phyloP scores from a whole-genome alignment of 768 basidiomycete genomes.

The Collybiopsis confluens region DNA sequence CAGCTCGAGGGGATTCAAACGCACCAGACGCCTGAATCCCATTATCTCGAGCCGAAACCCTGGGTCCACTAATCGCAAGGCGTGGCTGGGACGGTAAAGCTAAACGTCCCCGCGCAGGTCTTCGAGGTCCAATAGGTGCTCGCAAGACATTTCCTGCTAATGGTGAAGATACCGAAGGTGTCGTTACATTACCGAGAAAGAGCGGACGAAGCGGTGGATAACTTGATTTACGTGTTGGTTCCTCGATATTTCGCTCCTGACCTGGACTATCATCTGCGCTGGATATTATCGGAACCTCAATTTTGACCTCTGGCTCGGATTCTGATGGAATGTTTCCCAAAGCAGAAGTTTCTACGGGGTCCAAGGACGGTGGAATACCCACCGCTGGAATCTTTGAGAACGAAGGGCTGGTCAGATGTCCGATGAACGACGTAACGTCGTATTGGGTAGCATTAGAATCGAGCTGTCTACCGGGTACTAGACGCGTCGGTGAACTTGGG shows the following conservation, averaged over 20 bases:
- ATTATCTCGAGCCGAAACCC: conserved; percentile 11
- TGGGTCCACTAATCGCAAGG: conserved; percentile 27
- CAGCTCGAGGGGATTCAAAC: conserved; percentile 33
- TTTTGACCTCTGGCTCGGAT: conserved; percentile 7
- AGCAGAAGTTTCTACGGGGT: neutral
- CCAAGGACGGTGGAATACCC: conserved; percentile 13
- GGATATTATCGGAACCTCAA: conserved; percentile 1
- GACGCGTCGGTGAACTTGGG: conserved; percentile 8
- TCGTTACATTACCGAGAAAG: conserved; percentile 26
- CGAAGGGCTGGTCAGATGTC: conserved; percentile 13
- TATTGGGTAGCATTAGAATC: conserved; percentile 53
- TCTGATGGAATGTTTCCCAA: conserved; percentile 16
- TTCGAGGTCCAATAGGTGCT: conserved; percentile 26
- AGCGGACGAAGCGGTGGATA: conserved; percentile 25
- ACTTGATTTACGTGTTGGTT: conserved; percentile 9
- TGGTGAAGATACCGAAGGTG: conserved; percentile 18
- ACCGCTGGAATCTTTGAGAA: conserved; percentile 15
- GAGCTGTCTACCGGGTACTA: conserved; percentile 15
- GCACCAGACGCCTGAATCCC: conserved; percentile 16
- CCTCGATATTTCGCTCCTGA: neutral
- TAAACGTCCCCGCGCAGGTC: conserved; percentile 15
- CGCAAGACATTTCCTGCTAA: conserved; percentile 12
- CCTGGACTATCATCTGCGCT: neutral
- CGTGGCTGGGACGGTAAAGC: conserved; percentile 20
- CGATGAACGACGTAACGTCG: conserved; percentile 76